Percentiles rank a stretch among this genome's conserved stretches.
phyloP scores from a whole-genome alignment of 2,329 filamentous ascomycete species.

The Sporothrix sp. region DNA sequence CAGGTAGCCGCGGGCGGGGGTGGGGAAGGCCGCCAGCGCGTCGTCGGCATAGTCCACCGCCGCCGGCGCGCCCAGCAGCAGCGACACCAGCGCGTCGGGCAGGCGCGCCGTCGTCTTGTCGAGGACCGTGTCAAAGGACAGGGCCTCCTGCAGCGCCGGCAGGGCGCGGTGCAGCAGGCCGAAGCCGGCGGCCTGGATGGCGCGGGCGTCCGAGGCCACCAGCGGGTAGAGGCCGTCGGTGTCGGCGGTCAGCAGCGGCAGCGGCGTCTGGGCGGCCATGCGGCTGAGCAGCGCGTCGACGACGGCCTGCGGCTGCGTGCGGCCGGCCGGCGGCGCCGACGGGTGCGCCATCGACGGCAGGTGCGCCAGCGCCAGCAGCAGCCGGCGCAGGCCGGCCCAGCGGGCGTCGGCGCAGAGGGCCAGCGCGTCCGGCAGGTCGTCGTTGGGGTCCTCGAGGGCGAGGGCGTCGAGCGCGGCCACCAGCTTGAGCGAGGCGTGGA shows the following conservation, averaged over 20 bases:
- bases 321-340: neutral
- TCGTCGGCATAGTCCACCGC: conserved; percentile 54
- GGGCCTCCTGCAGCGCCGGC: conserved; percentile 65
- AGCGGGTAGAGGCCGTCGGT: conserved; percentile 63
- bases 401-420: conserved; percentile 48
- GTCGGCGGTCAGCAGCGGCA: conserved; percentile 52
- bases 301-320: conserved; percentile 55
- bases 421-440: conserved; percentile 72
- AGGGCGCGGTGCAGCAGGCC: conserved; percentile 71
- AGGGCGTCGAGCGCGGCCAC: conserved; percentile 53
- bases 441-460: conserved; percentile 62
- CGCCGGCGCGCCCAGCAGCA: conserved; percentile 69
- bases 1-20: conserved; percentile 66
- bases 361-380: conserved; percentile 12
- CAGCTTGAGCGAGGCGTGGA: conserved; percentile 65
- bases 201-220: conserved; percentile 62
- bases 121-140: conserved; percentile 66
- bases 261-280: conserved; percentile 53
- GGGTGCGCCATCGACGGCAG: neutral
- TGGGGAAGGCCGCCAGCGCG: conserved; percentile 58
- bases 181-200: conserved; percentile 74
- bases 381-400: conserved; percentile 47
- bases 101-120: conserved; percentile 63
- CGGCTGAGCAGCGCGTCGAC: conserved; percentile 66
- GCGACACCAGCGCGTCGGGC: conserved; percentile 74